These are phyloP conservation scores for Porcisia hertigi DNA, from an alignment of 208 protist genomes.

Conservation along the genomic window DNA sequence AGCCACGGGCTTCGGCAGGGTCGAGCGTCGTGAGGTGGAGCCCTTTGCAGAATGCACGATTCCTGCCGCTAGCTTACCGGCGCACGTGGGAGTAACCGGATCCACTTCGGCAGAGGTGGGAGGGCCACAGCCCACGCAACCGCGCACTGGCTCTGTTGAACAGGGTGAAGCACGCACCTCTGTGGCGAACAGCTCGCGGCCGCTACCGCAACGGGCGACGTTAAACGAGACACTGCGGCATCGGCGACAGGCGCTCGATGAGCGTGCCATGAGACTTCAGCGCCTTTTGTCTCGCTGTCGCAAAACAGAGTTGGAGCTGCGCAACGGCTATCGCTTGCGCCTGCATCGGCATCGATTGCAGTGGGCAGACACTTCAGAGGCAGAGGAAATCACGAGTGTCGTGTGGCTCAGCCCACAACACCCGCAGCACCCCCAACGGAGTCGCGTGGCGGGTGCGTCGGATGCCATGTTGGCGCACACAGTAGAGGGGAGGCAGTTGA, in stretches of 20 bases:
- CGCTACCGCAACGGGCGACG: not conserved
- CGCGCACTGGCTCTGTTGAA: not conserved
- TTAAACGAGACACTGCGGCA: not conserved
- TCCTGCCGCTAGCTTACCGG: not conserved
- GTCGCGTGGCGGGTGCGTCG: not conserved
- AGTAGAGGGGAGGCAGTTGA: not conserved
- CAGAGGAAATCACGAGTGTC: constrained; percentile 26
- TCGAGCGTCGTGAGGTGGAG: not conserved
- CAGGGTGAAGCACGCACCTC: no score
- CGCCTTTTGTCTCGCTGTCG: constrained; percentile 8
- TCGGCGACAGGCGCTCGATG: constrained; percentile 7
- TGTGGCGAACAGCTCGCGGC: not conserved
- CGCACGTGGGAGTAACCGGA: not conserved
- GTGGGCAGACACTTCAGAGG: constrained; percentile 21
- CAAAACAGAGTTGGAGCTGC: constrained; percentile 13
- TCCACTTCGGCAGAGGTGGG: not conserved
- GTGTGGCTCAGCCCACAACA: constrained; percentile 22
- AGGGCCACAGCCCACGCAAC: not conserved
- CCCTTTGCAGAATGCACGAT: not conserved
- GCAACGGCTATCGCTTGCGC: constrained; percentile 14
- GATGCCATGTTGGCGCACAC: not conserved
- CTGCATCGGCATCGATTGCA: constrained; percentile 30
- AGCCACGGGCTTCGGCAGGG: not conserved
- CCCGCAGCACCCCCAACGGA: not conserved
- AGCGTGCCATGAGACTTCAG: constrained; percentile 16